phyloP scores from a whole-genome alignment of 2,329 filamentous ascomycete genomes.

The Colletotrichum tamarilloi region DNA sequence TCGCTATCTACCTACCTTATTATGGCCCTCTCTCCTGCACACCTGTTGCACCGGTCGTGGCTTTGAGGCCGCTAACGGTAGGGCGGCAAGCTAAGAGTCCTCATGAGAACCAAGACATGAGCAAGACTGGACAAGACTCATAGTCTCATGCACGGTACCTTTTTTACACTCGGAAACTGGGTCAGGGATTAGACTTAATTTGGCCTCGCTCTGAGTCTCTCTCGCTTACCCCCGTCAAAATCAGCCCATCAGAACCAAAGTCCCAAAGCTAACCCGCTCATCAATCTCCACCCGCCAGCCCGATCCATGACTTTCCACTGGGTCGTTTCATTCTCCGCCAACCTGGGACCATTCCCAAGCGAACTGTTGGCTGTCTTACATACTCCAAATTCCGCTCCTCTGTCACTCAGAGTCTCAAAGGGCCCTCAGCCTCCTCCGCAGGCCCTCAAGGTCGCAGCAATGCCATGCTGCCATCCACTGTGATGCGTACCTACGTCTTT shows the following conservation, averaged over 20 bases:
- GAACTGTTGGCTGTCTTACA: neutral
- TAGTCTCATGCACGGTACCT: slow-evolving; percentile 34
- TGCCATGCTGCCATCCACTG: slow-evolving; percentile 14
- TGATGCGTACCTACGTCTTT: neutral
- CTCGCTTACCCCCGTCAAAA: slow-evolving; percentile 31
- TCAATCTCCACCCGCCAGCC: slow-evolving; percentile 20
- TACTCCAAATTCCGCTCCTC: slow-evolving; percentile 13
- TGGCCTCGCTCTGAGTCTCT: slow-evolving; percentile 6
- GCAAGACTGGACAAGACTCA: neutral
- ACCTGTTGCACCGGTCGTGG: slow-evolving; percentile 20
- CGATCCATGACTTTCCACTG: slow-evolving; percentile 17
- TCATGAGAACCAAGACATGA: neutral
- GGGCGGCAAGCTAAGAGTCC: neutral
- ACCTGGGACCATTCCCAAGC: slow-evolving; percentile 8
- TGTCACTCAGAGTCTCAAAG: slow-evolving; percentile 8
- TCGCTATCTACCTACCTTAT: neutral
- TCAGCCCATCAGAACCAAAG: slow-evolving; percentile 35
- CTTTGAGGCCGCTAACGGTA: slow-evolving; percentile 29
- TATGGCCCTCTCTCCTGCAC: neutral
- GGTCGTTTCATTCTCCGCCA: slow-evolving; percentile 27
- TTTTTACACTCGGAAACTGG: slow-evolving; percentile 2
- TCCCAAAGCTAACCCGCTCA: slow-evolving; percentile 9
- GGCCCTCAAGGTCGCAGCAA: slow-evolving; percentile 22
- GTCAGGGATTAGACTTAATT: slow-evolving; percentile 19
- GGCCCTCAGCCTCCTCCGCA: slow-evolving; percentile 16